Evolutionary conservation across 208 protist genomes (phyloP).

Genomic region (Trypanosoma grayi): DNA sequence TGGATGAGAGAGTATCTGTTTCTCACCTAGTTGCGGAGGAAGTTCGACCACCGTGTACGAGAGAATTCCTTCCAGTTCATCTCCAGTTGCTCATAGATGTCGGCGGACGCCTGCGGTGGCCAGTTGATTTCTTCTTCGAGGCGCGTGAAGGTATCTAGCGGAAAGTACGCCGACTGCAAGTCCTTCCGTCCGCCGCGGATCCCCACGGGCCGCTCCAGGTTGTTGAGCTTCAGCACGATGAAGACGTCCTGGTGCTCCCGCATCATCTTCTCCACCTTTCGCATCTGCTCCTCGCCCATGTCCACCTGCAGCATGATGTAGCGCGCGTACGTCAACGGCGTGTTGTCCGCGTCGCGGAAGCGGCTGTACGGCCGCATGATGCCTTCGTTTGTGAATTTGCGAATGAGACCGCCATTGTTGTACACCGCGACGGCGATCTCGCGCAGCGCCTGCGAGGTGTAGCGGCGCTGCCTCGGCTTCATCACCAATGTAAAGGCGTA

Average conservation of each 20-base stretch:
- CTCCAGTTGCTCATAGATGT: constrained; percentile 88
- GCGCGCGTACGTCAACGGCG: constrained; percentile 71
- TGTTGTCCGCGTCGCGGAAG: constrained; percentile 81
- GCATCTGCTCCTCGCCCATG: constrained; percentile 82
- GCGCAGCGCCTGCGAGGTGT: constrained; percentile 74
- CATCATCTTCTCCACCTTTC: constrained; percentile 73
- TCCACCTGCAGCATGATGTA: constrained; percentile 86
- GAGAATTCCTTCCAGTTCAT: constrained; percentile 94
- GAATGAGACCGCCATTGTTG: constrained; percentile 79
- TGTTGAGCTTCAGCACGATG: constrained; percentile 68
- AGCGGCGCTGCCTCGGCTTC: constrained; percentile 69
- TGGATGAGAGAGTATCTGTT: background rate
- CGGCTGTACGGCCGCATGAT: constrained; percentile 83
- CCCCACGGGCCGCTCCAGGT: constrained; percentile 65
- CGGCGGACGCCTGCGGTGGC: constrained; percentile 80
- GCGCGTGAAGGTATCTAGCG: constrained; percentile 82
- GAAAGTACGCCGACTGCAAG: constrained; percentile 63
- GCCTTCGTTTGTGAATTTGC: constrained; percentile 84
- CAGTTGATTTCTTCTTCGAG: constrained; percentile 90
- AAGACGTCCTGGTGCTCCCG: constrained; percentile 83
- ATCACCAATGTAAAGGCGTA: constrained; percentile 84
- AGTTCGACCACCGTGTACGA: constrained; percentile 88
- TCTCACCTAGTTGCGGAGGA: constrained; percentile 58
- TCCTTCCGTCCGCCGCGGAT: constrained; percentile 33
- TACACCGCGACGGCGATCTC: constrained; percentile 74